Base-by-base conservation (phyloP, 306 rosid genomes). In the Trifolium dubium region DNA sequence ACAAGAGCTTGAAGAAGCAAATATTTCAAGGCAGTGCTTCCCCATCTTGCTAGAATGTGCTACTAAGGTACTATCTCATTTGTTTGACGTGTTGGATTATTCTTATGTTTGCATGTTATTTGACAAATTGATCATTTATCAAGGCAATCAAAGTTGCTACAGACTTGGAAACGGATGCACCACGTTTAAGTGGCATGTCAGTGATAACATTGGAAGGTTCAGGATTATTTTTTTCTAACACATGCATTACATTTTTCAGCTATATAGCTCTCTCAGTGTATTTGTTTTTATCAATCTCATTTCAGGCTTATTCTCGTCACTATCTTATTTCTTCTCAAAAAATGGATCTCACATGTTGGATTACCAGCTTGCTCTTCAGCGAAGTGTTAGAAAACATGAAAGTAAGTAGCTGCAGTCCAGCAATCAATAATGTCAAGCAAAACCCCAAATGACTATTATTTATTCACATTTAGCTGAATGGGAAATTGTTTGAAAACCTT, bases 261-360 rank as follows among this genome's bases (percentile, higher is more conserved):
- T 77, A 74, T 61, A 47, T 47, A 61, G 31, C 58, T 54, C 54
- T 44, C 43, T 67, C 14, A 37, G 64, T 69, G 64, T 71, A 76
- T 40, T 69, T 64, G 46, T 54, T 49, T 63, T 69, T n/a, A 56
- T 40, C 31, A 50, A 82, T 85, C 62, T 72, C 41, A 76, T 60
- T 81, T 62, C 96, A 93, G 97, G 96, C 15, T 76, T 93, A 58
- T 91, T 93, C 83, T 89, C 97, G 55, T 83, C 98, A 8, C 83
- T 93, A 32, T 84, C 97, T 49, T 93, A 91, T 80, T 91, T 93
- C 85, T 93, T 93, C 89, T 89, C 98, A 29, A 91, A 89, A 88
- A 86, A 87, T 81, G 98, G 98, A 69, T 81, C 86, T 77, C 97
- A 93, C 80, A 86, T 82, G 83, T 82, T 75, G 70, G 97, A 91